Base-by-base conservation (phyloP, 345 rosid genomes). In the Camelina hispida region DNA sequence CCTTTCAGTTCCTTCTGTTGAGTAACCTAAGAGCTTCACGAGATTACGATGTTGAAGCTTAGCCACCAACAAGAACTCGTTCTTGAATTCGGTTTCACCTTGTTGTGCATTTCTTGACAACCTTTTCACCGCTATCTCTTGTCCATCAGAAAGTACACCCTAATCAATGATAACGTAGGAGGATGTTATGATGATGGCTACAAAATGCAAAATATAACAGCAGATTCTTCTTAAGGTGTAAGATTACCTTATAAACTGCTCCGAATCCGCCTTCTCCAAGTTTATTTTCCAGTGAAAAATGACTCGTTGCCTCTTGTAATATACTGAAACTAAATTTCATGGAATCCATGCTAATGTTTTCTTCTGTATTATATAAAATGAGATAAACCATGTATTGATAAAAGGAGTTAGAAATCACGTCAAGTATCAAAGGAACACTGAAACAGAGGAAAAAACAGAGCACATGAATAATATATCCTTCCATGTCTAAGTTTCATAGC, bases 21-120 rank as follows among this genome's bases (percentile, higher is more conserved):
- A 75, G 66, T 77, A 85, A 44, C 85, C 85, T 28, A 80, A 34
- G 71, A 80, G 83, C 72, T 74, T 80, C 44, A 83, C 82, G 34
- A 83, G 77, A 69, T 87, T 82, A 37, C 85, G 81, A 60, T 87
- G 89, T 18, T 87, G 89, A 35, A 87, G 86, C 66, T 68, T 84
- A 51, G 85, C 86, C 13, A 87, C 80, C 62, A 85, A 48, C 7
- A 79, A 40, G 14, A 82, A 76, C 78, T 85, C 89, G 22, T 84
- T 85, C 80, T 81, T 83, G 69, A 87, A 85, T 74, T 87, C 84
- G 34, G 8, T 8, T 48, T 60, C 81, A 17, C 87, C 89, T 74
- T 79, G 82, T 25, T 64, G 66, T 68, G 82, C 65, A 48, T 68
- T 63, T 69, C 44, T 47, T 2, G 79, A 79, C 66, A 79, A 63